A percentile compares a stretch with the other conserved stretches of the same genome.
phyloP scores from a whole-genome alignment of 441 rosid genomes.

The Omphalea diandra region DNA sequence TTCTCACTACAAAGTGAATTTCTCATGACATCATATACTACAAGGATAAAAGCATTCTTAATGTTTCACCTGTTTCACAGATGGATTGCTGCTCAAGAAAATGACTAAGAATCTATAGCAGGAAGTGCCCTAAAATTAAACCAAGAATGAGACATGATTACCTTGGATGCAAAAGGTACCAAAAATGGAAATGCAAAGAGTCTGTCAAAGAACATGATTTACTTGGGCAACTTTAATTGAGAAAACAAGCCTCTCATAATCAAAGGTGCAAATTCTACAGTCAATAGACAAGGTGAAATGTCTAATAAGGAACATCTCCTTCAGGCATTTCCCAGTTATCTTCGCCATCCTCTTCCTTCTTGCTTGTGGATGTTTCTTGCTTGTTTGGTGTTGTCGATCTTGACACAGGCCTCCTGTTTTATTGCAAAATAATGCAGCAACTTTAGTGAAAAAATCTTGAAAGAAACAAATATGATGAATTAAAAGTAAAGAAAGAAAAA shows the following conservation, averaged over 20 bases:
- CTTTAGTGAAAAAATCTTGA: not conserved
- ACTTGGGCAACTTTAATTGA: slow-evolving; percentile 24
- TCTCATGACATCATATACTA: not conserved
- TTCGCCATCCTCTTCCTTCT: slow-evolving; percentile 60
- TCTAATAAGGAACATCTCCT: slow-evolving; percentile 53
- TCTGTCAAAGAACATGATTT: slow-evolving; percentile 22
- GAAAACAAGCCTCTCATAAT: slow-evolving; percentile 20
- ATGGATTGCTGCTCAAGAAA: not conserved
- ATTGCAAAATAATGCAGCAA: slow-evolving; percentile 10
- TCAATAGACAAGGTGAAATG: slow-evolving; percentile 23
- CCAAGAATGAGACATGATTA: slow-evolving; percentile 7
- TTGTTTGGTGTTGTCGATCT: slow-evolving; percentile 41
- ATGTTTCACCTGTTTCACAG: slow-evolving; percentile 4
- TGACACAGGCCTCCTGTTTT: slow-evolving; percentile 50
- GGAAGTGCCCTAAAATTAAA: not conserved
- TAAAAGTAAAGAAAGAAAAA: not conserved
- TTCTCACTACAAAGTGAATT: no score
- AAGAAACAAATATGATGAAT: not conserved
- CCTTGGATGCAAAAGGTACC: slow-evolving; percentile 13
- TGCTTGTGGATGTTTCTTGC: slow-evolving; percentile 40
- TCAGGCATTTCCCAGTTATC: slow-evolving; percentile 94
- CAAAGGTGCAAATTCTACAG: slow-evolving; percentile 28
- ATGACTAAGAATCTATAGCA: not conserved
- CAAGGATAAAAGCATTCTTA: not conserved
- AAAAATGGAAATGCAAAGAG: slow-evolving; percentile 18